Evolutionary conservation across 2,329 filamentous ascomycete species (phyloP).

Genomic region (Dothidotthia symphoricarpi): DNA sequence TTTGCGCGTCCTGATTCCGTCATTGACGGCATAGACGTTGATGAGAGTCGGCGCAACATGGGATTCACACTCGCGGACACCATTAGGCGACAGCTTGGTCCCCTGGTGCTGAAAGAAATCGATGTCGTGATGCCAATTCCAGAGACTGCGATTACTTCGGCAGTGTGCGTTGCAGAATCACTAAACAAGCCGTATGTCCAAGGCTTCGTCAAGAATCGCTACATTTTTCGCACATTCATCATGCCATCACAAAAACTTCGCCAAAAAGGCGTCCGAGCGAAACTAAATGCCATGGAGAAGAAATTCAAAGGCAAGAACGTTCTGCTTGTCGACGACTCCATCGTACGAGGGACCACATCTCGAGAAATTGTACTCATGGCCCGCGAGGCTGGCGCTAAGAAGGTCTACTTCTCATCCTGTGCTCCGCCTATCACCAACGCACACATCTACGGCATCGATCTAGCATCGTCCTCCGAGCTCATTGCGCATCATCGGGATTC

Average conservation of each 20-base stretch:
- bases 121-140: slow-evolving; percentile 83
- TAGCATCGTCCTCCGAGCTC: slow-evolving; percentile 68
- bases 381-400: slow-evolving; percentile 75
- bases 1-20: slow-evolving; percentile 78
- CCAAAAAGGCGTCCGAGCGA: slow-evolving; percentile 83
- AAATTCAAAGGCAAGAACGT: slow-evolving; percentile 82
- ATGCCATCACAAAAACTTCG: slow-evolving; percentile 78
- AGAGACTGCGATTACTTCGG: slow-evolving; percentile 79
- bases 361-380: slow-evolving; percentile 81
- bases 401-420: slow-evolving; percentile 80
- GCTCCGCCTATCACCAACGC: slow-evolving; percentile 79
- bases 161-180: slow-evolving; percentile 70
- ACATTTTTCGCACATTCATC: slow-evolving; percentile 85
- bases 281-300: slow-evolving; percentile 80
- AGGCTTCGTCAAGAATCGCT: slow-evolving; percentile 86
- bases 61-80: slow-evolving; percentile 75
- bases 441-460: slow-evolving; percentile 82
- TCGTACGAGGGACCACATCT: slow-evolving; percentile 82
- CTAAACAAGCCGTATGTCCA: slow-evolving; percentile 75
- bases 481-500: slow-evolving; percentile 67
- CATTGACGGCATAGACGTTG: slow-evolving; percentile 86
- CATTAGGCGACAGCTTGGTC: slow-evolving; percentile 65
- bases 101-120: slow-evolving; percentile 70
- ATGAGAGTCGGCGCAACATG: slow-evolving; percentile 83
- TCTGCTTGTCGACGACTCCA: slow-evolving; percentile 82